Conservation (phyloP, 169 alveolate genomes). For the Cryptosporidium bovis region DNA sequence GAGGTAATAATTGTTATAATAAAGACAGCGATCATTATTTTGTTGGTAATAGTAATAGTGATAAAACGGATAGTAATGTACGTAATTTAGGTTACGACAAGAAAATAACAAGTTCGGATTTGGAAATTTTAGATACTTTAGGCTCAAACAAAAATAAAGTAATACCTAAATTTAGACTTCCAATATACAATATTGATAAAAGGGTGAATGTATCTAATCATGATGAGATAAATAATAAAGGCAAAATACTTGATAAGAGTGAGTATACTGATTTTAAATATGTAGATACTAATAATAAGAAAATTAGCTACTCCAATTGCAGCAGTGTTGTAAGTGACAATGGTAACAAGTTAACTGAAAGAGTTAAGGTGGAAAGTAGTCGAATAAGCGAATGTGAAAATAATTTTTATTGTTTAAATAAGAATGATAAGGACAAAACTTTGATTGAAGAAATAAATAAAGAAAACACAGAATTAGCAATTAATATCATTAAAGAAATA, state of each 20-base stretch:
- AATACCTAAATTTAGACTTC: constrained; percentile 33
- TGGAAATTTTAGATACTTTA: background rate
- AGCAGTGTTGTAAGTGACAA: constrained; percentile 36
- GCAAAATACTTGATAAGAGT: no score
- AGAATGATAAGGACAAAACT: constrained; percentile 69
- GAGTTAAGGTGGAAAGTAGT: constrained; percentile 51
- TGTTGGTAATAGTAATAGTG: background rate
- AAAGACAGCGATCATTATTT: background rate
- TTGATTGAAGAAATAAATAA: constrained; percentile 75
- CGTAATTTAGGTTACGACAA: background rate
- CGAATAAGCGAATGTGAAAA: constrained; percentile 65
- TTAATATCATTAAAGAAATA: constrained; percentile 71
- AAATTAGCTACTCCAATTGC: background rate
- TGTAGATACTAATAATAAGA: background rate
- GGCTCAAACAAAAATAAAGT: background rate
- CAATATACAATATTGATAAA: constrained; percentile 8
- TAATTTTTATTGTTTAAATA: constrained; percentile 57
- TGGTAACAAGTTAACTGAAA: constrained; percentile 54
- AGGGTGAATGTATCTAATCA: background rate
- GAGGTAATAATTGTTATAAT: background rate
- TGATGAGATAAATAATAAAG: no score
- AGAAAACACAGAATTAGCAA: constrained; percentile 73
- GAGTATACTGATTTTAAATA: background rate
- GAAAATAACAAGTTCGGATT: background rate
- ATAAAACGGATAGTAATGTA: background rate